A percentile compares a stretch with the other conserved stretches of the same genome.
Conservation (phyloP, 805 yeast genomes). For the Wickerhamiella dianesei region DNA sequence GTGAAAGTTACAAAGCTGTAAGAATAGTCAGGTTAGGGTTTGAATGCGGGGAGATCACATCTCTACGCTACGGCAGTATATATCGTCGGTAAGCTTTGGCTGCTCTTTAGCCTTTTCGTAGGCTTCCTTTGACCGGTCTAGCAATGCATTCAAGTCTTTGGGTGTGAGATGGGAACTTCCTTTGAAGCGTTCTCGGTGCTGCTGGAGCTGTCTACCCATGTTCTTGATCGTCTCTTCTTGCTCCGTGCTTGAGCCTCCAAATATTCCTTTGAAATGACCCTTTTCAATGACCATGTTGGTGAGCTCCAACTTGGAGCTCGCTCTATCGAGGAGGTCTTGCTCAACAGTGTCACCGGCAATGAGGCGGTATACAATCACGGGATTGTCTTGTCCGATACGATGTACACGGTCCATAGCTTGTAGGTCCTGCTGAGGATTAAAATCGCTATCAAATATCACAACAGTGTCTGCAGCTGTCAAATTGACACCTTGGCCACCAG, state of each 20-base stretch:
- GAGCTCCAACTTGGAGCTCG: conserved; percentile 64
- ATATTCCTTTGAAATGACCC: conserved; percentile 31
- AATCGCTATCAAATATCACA: conserved; percentile 78
- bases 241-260: conserved; percentile 7
- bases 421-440: conserved; percentile 94
- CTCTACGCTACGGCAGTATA: conserved; percentile 11
- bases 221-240: conserved; percentile 11
- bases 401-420: conserved; percentile 96
- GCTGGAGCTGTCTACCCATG: conserved; percentile 15
- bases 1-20: too few relatives aligned
- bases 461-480: conserved; percentile 82
- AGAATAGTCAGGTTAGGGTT: not conserved
- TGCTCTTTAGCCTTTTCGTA: conserved; percentile 12
- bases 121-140: conserved; percentile 17
- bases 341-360: conserved; percentile 71
- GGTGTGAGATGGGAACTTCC: conserved; percentile 15
- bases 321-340: conserved; percentile 63
- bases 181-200: conserved; percentile 34
- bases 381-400: conserved; percentile 77
- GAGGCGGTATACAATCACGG: conserved; percentile 70
- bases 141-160: conserved; percentile 14
- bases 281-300: conserved; percentile 62
- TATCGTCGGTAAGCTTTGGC: conserved; percentile 12
- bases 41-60: conserved; percentile 1
- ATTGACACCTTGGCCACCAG: conserved; percentile 91